Evolutionary conservation across 495 filamentous ascomycete species (phyloP).

Genomic region (Rhypophila decipiens): DNA sequence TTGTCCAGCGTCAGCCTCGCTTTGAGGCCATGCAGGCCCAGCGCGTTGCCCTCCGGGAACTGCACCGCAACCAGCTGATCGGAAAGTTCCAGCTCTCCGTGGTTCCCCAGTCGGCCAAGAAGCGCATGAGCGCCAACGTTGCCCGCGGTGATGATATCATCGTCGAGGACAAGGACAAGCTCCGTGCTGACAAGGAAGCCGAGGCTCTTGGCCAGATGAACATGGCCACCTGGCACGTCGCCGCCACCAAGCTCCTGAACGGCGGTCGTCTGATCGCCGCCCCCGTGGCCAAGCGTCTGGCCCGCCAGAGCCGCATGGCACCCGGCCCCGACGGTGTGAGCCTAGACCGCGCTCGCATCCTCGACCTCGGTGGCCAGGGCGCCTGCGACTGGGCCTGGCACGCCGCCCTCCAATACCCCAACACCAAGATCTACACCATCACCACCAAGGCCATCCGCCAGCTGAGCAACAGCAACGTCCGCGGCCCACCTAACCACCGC

Average conservation of each 20-base stretch:
- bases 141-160: constrained; percentile 49
- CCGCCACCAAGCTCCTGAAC: constrained; percentile 68
- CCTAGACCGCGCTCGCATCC: constrained; percentile 55
- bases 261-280: constrained; percentile 75
- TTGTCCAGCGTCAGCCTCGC: constrained; percentile 73
- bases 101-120: constrained; percentile 48
- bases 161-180: constrained; percentile 50
- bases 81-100: constrained; percentile 67
- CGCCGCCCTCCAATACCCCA: constrained; percentile 73
- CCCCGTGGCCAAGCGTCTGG: constrained; percentile 59
- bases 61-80: constrained; percentile 64
- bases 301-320: constrained; percentile 41
- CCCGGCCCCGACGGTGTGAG: constrained; percentile 32
- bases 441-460: constrained; percentile 60
- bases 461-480: constrained; percentile 60
- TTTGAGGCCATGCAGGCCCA: constrained; percentile 85
- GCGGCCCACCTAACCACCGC: constrained; percentile 82
- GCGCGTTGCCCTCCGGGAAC: constrained; percentile 57
- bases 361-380: constrained; percentile 82
- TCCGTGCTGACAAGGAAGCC: constrained; percentile 69
- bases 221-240: constrained; percentile 72
- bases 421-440: constrained; percentile 80
- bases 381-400: constrained; percentile 96
- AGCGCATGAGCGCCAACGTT: constrained; percentile 53
- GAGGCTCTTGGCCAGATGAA: constrained; percentile 71